A percentile compares a stretch with the other conserved stretches of the same genome.
Evolutionary conservation across 192 early-diverging fungal species (phyloP).

Genomic region (Coemansia furcata): DNA sequence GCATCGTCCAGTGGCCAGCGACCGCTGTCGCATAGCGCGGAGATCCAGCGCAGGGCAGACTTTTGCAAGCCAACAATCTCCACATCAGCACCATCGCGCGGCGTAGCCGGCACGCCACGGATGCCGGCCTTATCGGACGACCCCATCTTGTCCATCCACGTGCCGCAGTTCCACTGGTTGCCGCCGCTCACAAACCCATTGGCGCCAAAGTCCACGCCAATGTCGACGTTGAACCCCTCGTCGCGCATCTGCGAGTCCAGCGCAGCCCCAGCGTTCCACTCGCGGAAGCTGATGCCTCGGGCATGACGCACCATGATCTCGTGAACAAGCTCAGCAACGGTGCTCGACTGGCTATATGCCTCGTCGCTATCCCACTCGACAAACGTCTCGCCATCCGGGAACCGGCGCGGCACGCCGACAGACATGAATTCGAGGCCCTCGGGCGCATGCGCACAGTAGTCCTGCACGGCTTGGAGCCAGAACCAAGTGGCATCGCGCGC

Average conservation of each 20-base stretch:
- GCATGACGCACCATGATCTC: slow-evolving; percentile 93
- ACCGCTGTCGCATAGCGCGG: slow-evolving; percentile 48
- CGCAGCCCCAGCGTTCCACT: slow-evolving; percentile 87
- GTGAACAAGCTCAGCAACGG: slow-evolving; percentile 83
- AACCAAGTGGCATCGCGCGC: slow-evolving; percentile 96
- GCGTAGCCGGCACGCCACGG: slow-evolving; percentile 87
- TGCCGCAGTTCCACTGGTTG: slow-evolving; percentile 92
- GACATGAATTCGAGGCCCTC: slow-evolving; percentile 78
- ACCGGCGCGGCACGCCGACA: slow-evolving; percentile 72
- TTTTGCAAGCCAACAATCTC: slow-evolving; percentile 93
- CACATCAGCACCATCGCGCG: slow-evolving; percentile 86
- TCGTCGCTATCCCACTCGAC: slow-evolving; percentile 63
- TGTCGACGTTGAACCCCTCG: slow-evolving; percentile 84
- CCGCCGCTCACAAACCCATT: slow-evolving; percentile 87
- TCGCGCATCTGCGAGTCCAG: slow-evolving; percentile 91
- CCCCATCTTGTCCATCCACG: slow-evolving; percentile 99
- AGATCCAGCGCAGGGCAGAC: slow-evolving; percentile 81
- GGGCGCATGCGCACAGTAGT: slow-evolving; percentile 73
- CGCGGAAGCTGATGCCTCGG: slow-evolving; percentile 85
- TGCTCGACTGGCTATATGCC: slow-evolving; percentile 62
- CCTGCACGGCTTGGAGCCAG: slow-evolving; percentile 87
- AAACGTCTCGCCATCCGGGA: slow-evolving; percentile 72
- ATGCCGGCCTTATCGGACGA: slow-evolving; percentile 93
- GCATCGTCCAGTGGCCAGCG: slow-evolving; percentile 43
- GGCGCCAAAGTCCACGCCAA: slow-evolving; percentile 66